Evolutionary conservation across 192 early-diverging fungal genomes (phyloP).

Genomic region (Backusella tarrabulga): DNA sequence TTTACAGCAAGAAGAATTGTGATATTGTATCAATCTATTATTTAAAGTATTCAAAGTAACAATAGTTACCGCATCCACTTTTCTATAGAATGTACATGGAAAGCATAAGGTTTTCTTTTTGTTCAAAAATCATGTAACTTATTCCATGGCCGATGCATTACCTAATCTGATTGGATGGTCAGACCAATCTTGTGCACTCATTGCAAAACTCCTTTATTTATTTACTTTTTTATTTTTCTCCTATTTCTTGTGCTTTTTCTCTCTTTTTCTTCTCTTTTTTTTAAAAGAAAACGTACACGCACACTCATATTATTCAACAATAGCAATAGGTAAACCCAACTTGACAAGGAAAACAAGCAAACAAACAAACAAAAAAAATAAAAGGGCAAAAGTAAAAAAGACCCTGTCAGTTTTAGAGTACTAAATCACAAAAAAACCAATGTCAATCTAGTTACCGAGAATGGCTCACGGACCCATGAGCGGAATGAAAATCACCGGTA

Average conservation of each 20-base stretch:
- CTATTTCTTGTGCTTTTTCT: neutral
- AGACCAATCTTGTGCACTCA: neutral
- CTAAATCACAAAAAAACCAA: neutral
- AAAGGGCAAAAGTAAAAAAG: too few relatives aligned
- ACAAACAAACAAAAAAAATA: too few relatives aligned
- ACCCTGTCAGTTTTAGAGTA: too few relatives aligned
- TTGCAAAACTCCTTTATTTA: neutral
- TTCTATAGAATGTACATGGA: neutral
- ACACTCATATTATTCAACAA: neutral
- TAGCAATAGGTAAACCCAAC: too few relatives aligned
- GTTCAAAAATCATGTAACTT: neutral
- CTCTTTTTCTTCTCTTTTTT: neutral
- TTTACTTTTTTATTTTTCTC: neutral
- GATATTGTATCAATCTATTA: too few relatives aligned
- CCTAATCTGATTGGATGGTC: neutral
- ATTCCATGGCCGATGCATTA: neutral
- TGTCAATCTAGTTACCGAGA: slow-evolving; percentile 6
- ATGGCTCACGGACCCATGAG: slow-evolving; percentile 42
- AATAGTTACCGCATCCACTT: too few relatives aligned
- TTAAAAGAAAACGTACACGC: neutral
- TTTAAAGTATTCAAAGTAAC: too few relatives aligned
- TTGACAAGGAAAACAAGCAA: too few relatives aligned
- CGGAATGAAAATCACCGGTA: slow-evolving; percentile 38
- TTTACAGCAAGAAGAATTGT: too few relatives aligned
- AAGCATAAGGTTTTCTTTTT: neutral